Base-by-base conservation (phyloP, 192 early-diverging fungal species). In the Phlyctochytrium bullatum region DNA sequence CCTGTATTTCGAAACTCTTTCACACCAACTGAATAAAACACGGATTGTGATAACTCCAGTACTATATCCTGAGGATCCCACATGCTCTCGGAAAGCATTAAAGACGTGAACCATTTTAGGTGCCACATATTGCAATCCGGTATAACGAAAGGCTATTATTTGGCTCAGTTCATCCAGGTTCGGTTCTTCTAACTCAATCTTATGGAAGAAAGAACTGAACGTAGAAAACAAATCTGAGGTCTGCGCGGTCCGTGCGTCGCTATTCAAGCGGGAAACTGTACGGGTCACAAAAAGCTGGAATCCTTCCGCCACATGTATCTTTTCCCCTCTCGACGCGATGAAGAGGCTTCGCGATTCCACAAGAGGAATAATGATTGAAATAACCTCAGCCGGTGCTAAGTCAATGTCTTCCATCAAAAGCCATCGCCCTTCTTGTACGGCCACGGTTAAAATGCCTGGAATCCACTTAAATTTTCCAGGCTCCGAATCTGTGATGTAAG, bases 391-490 rank as follows among this genome's bases (percentile, higher is more conserved):
- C n/a, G 97, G 91, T 0, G 97, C 97, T 29, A 94, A 76, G 72
- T 99, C 93, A 64, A 99, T 90, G 80, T 98, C 95, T 78, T 99
- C 97, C 69, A 99, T 88, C 52, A 99, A 76, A 53, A 99, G 87
- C 97, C 97, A 99, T 14, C 87, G 81, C 35, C 97, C 97, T 62
- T 93, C 82, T 20, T 76, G 58, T 0, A 99, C 96, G 3, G 96
- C 96, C 4, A 88, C 90, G 0, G 96, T 92, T 28, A 99, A 83
- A 3, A 99, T 85, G 51, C 97, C 97, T 3, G 91, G 86, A 62
- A 93, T 93, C 95, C 95, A 99, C 34, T 87, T 84, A 74, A 99
- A 99, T n/a, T 86, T 80, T 66, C 95, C 96, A 2, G 97, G 96
- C 14, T 86, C 88, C 20, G 91, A 86, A 36, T 94, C 93, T 23